Base-by-base conservation (phyloP, 2,329 filamentous ascomycete genomes). In the Beauveria asiatica region DNA sequence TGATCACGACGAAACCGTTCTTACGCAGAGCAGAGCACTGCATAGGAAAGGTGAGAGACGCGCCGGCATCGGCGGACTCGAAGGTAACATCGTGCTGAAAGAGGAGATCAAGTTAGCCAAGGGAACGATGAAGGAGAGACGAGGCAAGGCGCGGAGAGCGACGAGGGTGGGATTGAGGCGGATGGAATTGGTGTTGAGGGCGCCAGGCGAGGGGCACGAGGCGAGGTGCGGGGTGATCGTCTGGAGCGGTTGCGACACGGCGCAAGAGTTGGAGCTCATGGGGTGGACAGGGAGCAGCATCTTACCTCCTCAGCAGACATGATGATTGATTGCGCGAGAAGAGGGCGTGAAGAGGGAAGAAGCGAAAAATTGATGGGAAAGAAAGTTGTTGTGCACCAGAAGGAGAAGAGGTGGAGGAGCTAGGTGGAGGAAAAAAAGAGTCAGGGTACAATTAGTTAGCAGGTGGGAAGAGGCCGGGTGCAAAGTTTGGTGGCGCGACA, bases 21-120 rank as follows among this genome's bases (percentile, higher is more conserved):
- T 99, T 97, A 78, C 94, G 89, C 84, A 99, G 86, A 73, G 95
- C 93, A 82, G 95, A 99, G 82, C 94, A 99, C 86, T 99, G 94
- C 91, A 96, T 95, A 72, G 94, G 94, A 83, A 76, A 97, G 75
- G 94, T 99, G 74, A 82, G 75, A 70, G 94, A 97, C 72, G 94
- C 93, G 80, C 94, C 95, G 78, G 95, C 92, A 83, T 97, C 92
- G 83, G 87, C 91, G 79, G 86, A 88, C 70, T 96, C 92, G 85
- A 97, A 97, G 78, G 78, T 79, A 69, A 80, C 78, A 73, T 89
- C 83, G 77, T 88, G 85, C 83, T 89, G 69, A 19, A 51, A 39
- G 42, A 57, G 59, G 41, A 27, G 30, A 61, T 27, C n/a, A 17
- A 8, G 55, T 67, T 63, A 67, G 67, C 59, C 5, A 61, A 16